These are phyloP conservation scores for Pleurozium schreberi DNA, from an alignment of 225 moss, liverwort and hornwort species.

Conservation along the genomic window DNA sequence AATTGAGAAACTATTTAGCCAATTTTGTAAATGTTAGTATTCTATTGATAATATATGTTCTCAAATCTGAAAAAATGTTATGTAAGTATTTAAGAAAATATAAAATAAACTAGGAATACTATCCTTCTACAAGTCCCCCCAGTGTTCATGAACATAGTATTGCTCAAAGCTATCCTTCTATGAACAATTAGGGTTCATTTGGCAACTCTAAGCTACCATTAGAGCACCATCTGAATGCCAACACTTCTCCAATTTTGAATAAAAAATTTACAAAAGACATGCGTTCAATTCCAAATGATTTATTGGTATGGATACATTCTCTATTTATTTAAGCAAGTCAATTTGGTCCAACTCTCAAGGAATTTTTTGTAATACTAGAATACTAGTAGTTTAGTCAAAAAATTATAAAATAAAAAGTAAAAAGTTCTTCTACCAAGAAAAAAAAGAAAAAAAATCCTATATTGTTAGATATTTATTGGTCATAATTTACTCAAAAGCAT, in stretches of 20 bases:
- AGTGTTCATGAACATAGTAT: neutral
- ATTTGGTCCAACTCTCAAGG: accelerated
- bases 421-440: neutral
- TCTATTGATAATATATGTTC: neutral
- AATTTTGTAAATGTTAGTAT: no score
- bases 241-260: neutral
- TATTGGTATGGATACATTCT: neutral
- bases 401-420: neutral
- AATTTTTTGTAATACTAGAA: neutral
- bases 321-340: neutral
- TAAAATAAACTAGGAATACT: no score
- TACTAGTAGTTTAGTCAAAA: neutral
- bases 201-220: neutral
- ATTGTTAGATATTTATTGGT: neutral
- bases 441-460: neutral
- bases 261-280: neutral
- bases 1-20: no score
- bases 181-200: neutral
- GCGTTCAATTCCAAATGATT: neutral
- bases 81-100: no score
- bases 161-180: neutral
- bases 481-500: neutral
- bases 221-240: neutral
- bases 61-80: neutral
- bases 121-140: neutral